Evolutionary conservation across 208 protist species (phyloP).

Genomic region (Leishmania aethiopica): DNA sequence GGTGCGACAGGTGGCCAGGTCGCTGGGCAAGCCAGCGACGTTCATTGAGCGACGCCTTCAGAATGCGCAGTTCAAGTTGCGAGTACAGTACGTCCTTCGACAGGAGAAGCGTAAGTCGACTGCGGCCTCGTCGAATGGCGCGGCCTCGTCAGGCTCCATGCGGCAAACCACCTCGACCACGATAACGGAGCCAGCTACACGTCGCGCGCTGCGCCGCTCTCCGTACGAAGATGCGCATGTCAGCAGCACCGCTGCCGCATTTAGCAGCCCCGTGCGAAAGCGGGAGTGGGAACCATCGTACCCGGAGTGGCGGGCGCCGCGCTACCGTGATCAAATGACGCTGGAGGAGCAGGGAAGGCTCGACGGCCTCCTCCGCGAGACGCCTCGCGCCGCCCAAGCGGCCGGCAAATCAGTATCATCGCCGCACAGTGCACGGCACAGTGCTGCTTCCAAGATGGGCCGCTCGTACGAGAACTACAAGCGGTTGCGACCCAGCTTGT

Average conservation of each 20-base stretch:
- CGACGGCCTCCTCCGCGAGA: constrained; percentile 36
- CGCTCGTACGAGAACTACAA: constrained; percentile 79
- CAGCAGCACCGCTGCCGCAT: not conserved
- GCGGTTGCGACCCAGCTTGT: constrained; percentile 29
- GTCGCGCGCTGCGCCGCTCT: constrained; percentile 28
- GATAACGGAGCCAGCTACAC: constrained; percentile 23
- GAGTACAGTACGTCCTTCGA: constrained; percentile 80
- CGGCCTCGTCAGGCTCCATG: not conserved
- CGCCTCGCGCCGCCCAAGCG: not conserved
- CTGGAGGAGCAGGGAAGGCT: constrained; percentile 75
- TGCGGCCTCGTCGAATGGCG: not conserved
- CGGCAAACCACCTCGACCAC: constrained; percentile 21
- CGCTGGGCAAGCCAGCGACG: constrained; percentile 82
- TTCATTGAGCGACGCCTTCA: constrained; percentile 86
- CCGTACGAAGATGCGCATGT: constrained; percentile 17
- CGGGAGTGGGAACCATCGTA: constrained; percentile 76
- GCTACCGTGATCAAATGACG: constrained; percentile 66
- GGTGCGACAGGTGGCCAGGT: constrained; percentile 73
- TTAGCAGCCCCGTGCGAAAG: constrained; percentile 26
- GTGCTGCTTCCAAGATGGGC: constrained; percentile 66
- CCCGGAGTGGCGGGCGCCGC: constrained; percentile 47
- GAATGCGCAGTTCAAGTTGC: constrained; percentile 88
- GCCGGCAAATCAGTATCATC: not conserved
- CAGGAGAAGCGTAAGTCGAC: constrained; percentile 44
- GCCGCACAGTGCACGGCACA: not conserved